Conservation (phyloP, 108 stramenopile species). For the Stephanodiscus minutulus region DNA sequence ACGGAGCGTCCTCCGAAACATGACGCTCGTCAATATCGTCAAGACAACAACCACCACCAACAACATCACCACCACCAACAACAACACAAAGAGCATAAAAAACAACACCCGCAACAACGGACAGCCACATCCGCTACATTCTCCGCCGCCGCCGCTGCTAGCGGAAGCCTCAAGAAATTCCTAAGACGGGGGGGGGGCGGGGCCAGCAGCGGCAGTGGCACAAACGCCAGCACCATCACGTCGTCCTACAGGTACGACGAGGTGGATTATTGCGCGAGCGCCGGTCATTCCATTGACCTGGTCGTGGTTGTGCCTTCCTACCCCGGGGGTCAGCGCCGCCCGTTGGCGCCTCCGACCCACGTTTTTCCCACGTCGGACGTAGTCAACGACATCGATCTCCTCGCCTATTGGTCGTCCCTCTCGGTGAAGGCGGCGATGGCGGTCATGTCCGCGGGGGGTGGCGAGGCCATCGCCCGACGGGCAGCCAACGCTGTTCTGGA, state of each 20-base stretch:
- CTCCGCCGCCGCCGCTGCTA: neutral
- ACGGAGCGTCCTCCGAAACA: neutral
- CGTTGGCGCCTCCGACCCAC: neutral
- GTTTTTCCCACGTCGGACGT: neutral
- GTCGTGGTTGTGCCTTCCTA: neutral
- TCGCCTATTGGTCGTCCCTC: conserved; percentile 28
- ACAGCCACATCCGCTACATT: no score
- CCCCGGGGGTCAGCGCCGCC: neutral
- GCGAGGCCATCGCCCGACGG: conserved; percentile 22
- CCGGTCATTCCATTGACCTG: neutral
- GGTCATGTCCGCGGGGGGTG: conserved; percentile 36
- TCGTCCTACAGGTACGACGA: neutral
- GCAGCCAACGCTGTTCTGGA: conserved; percentile 32
- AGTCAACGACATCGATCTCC: neutral
- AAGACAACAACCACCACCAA: neutral
- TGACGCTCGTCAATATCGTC: neutral
- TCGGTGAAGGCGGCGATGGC: conserved; percentile 40
- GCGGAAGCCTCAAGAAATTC: neutral
- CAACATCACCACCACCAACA: neutral
- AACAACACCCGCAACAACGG: neutral
- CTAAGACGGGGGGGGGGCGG: neutral
- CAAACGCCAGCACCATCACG: neutral
- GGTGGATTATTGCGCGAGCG: no score
- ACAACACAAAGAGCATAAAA: neutral
- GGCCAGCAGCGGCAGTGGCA: neutral